These are phyloP conservation scores for Gastrodia elata DNA, from an alignment of 106 monocot species.

Conservation along the genomic window DNA sequence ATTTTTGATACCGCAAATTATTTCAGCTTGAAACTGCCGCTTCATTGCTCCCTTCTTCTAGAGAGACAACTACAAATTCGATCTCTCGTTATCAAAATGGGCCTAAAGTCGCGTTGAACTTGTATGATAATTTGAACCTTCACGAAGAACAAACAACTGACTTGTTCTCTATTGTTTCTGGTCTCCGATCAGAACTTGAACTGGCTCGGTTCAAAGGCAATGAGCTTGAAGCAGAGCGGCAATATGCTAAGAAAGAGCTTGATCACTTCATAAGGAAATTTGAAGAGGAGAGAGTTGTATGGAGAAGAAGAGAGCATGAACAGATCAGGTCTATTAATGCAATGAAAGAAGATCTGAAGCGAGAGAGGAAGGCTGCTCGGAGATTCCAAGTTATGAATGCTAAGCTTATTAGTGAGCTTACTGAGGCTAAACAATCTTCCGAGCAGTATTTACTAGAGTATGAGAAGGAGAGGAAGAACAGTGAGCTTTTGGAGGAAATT, in stretches of 20 bases:
- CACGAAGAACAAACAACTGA: slow-evolving; percentile 42
- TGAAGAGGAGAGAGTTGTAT: slow-evolving; percentile 58
- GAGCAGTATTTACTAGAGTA: slow-evolving; percentile 65
- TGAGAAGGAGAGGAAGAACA: slow-evolving; percentile 77
- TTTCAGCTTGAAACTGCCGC: slow-evolving; percentile 40
- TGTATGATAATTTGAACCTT: slow-evolving; percentile 38
- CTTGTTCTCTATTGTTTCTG: slow-evolving; percentile 26
- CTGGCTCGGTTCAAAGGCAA: slow-evolving; percentile 33
- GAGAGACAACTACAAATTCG: slow-evolving; percentile 88
- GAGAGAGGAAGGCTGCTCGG: slow-evolving; percentile 70
- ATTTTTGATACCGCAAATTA: neutral
- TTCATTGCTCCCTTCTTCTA: slow-evolving; percentile 29
- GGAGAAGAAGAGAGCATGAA: slow-evolving; percentile 63
- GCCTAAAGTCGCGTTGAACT: slow-evolving; percentile 25
- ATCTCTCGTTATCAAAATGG: slow-evolving; percentile 37
- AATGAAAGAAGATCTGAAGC: slow-evolving; percentile 55
- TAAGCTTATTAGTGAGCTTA: slow-evolving; percentile 65
- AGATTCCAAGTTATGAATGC: slow-evolving; percentile 55
- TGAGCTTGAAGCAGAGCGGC: slow-evolving; percentile 60
- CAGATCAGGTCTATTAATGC: slow-evolving; percentile 55
- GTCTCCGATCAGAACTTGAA: slow-evolving; percentile 58
- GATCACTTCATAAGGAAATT: slow-evolving; percentile 63
- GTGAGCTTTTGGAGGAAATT: slow-evolving; percentile 82
- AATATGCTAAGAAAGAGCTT: slow-evolving; percentile 58
- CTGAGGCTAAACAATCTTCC: slow-evolving; percentile 60